Evolutionary conservation across 257 asterid genomes (phyloP).

Genomic region (Ilex aquifolium): DNA sequence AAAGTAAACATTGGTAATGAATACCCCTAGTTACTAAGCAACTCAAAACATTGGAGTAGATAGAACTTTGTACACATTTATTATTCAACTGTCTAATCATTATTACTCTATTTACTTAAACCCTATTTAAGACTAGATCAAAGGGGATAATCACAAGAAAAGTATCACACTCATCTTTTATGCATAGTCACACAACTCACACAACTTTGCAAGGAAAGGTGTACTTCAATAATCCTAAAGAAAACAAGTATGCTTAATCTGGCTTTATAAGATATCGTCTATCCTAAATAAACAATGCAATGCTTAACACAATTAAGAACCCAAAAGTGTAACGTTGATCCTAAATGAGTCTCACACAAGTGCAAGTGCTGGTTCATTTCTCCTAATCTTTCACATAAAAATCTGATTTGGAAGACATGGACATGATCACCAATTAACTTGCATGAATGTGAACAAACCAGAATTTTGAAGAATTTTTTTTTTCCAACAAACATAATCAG

Average conservation of each 20-base stretch:
- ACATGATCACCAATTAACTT: too few relatives aligned
- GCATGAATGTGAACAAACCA: too few relatives aligned
- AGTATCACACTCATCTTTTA: constrained; percentile 1
- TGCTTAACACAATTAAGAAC: background rate
- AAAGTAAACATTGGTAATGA: constrained; percentile 2
- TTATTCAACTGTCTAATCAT: background rate
- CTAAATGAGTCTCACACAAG: background rate
- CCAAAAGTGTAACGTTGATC: background rate
- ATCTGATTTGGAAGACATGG: background rate
- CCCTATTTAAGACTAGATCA: background rate
- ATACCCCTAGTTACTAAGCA: background rate
- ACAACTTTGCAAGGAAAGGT: background rate
- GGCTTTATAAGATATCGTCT: too few relatives aligned
- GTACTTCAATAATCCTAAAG: background rate
- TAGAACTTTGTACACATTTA: background rate
- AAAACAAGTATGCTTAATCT: background rate
- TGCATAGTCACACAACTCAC: background rate
- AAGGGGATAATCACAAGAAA: constrained; percentile 1
- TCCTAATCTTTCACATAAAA: background rate
- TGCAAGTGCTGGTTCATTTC: background rate
- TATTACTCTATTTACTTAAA: constrained; percentile 1
- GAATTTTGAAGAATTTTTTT: too few relatives aligned
- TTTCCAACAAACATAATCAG: too few relatives aligned
- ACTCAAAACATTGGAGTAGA: background rate
- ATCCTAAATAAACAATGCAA: too few relatives aligned